A percentile compares a stretch with the other conserved stretches of the same genome.
Evolutionary conservation across 1,284 basidiomycete genomes (phyloP).

Genomic region (Trichosporon coremiiforme): DNA sequence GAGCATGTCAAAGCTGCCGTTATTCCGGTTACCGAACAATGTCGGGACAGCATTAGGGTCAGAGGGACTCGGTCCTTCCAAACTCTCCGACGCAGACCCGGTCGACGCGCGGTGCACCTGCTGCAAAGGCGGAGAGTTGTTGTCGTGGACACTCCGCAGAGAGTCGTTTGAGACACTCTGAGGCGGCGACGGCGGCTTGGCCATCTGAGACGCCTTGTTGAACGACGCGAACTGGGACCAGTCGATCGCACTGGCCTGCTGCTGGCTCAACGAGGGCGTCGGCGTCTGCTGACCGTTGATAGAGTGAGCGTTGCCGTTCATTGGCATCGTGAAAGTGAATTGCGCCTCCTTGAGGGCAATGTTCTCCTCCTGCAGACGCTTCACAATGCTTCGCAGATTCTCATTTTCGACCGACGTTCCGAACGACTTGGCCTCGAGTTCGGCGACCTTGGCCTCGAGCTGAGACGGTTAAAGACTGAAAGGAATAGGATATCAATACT

Average conservation of each 20-base stretch:
- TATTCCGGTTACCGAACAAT: conserved; percentile 29
- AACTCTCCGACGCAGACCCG: conserved; percentile 33
- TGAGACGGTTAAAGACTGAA: conserved; percentile 21
- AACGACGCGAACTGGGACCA: conserved; percentile 30
- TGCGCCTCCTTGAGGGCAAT: conserved; percentile 53
- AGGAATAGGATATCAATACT: conserved; percentile 25
- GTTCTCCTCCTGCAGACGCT: conserved; percentile 56
- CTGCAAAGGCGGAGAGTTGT: conserved; percentile 23
- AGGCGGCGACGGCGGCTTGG: conserved; percentile 49
- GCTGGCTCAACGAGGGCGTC: conserved; percentile 16
- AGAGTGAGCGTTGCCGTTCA: conserved; percentile 27
- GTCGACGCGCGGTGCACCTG: conserved; percentile 32
- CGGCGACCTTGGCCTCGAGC: conserved; percentile 56
- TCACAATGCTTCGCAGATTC: conserved; percentile 54
- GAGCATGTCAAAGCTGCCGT: conserved; percentile 3
- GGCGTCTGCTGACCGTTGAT: conserved; percentile 26
- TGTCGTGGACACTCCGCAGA: conserved; percentile 43
- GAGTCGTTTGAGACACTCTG: conserved; percentile 40
- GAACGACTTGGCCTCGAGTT: conserved; percentile 52
- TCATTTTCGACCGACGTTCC: conserved; percentile 55
- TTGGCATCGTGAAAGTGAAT: conserved; percentile 56
- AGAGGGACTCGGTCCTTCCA: conserved; percentile 34
- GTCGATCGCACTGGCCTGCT: conserved; percentile 25
- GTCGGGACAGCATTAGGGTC: conserved; percentile 21
- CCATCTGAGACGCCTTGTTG: conserved; percentile 28